phyloP scores from a whole-genome alignment of 106 monocot genomes.

The Dioscorea alata region DNA sequence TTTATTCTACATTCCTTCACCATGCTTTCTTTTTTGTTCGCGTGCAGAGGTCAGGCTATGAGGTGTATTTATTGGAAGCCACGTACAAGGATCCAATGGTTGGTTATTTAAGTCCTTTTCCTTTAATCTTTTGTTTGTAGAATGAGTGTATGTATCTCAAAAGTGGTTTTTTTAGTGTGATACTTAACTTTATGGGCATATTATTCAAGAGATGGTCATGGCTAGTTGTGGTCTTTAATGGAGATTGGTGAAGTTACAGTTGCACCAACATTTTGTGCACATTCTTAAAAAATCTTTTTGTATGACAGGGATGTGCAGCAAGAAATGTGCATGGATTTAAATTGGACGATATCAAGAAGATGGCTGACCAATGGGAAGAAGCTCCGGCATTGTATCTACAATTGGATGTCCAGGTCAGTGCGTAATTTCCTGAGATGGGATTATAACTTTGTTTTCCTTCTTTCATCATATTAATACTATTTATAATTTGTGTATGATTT shows the following conservation, averaged over 20 bases:
- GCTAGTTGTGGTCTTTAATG: too few species aligned
- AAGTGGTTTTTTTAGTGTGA: too few species aligned
- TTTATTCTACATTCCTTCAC: not conserved
- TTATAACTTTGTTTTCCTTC: not conserved
- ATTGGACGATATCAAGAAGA: slow-evolving; percentile 67
- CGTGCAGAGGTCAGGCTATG: slow-evolving; percentile 84
- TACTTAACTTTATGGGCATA: too few species aligned
- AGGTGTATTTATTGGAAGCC: slow-evolving; percentile 94
- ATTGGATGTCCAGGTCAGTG: slow-evolving; percentile 65
- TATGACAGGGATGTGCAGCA: slow-evolving; percentile 89
- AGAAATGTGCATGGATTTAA: slow-evolving; percentile 94
- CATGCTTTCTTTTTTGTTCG: slow-evolving; percentile 13
- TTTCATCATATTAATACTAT: not conserved
- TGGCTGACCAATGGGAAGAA: slow-evolving; percentile 92
- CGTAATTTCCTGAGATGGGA: not conserved
- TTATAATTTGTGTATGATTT: not conserved
- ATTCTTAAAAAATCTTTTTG: too few species aligned
- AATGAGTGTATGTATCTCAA: too few species aligned
- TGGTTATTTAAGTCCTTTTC: slow-evolving; percentile 16
- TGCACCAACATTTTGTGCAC: too few species aligned
- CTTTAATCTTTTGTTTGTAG: too few species aligned
- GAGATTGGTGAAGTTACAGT: too few species aligned
- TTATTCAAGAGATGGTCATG: too few species aligned
- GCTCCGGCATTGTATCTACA: slow-evolving; percentile 79
- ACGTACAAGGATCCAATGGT: slow-evolving; percentile 92